Evolutionary conservation across 2,329 filamentous ascomycete genomes (phyloP).

Genomic region (Fusarium anguioides): DNA sequence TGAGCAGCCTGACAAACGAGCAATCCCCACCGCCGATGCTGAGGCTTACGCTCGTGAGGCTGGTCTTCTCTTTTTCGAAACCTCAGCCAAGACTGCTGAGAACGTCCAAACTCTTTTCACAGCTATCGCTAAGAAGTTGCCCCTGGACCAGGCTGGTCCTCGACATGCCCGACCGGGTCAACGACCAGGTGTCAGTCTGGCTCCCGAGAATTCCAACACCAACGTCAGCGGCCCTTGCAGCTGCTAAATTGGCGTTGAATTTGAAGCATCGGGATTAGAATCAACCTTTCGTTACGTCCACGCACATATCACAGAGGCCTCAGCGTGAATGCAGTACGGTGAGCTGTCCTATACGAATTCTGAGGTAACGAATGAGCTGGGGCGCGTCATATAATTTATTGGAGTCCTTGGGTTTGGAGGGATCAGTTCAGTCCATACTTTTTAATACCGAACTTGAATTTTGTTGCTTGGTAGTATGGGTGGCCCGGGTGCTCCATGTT

Average conservation of each 20-base stretch:
- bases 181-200: conserved; percentile 68
- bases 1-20: conserved; percentile 95
- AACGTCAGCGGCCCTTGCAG: conserved; percentile 66
- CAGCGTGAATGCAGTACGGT: conserved; percentile 43
- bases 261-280: conserved; percentile 35
- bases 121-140: conserved; percentile 96
- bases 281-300: conserved; percentile 35
- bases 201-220: conserved; percentile 67
- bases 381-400: conserved; percentile 52
- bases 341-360: conserved; percentile 43
- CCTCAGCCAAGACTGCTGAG: conserved; percentile 95
- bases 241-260: conserved; percentile 57
- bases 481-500: conserved; percentile 26
- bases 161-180: conserved; percentile 79
- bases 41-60: conserved; percentile 96
- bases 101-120: conserved; percentile 97
- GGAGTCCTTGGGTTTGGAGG: conserved; percentile 56
- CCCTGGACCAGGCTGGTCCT: conserved; percentile 94
- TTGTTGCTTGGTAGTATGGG: conserved; percentile 42
- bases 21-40: conserved; percentile 87
- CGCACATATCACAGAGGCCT: conserved; percentile 39
- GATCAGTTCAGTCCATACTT: conserved; percentile 52
- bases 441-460: conserved; percentile 51
- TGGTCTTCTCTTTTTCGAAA: conserved; percentile 97
- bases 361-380: conserved; percentile 45